phyloP scores from a whole-genome alignment of 768 basidiomycete species.

The Leccinum longicurvipes region DNA sequence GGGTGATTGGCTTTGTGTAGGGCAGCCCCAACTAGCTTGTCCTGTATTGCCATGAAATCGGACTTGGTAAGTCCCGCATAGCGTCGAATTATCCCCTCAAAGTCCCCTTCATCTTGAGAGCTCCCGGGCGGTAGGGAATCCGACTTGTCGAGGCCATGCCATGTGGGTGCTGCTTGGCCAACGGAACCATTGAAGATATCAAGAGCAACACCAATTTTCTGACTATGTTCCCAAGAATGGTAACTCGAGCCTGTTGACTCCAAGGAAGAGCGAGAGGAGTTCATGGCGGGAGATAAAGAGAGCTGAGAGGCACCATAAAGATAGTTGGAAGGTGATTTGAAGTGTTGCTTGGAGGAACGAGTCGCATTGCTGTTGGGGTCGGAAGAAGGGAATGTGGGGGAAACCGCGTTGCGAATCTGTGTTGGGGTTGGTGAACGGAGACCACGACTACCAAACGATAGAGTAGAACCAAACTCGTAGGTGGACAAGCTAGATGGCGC shows the following conservation, averaged over 20 bases:
- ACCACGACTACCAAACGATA: slow-evolving; percentile 37
- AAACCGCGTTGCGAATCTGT: slow-evolving; percentile 53
- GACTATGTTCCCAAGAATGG: slow-evolving; percentile 69
- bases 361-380: slow-evolving; percentile 39
- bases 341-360: slow-evolving; percentile 55
- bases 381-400: slow-evolving; percentile 37
- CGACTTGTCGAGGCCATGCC: slow-evolving; percentile 64
- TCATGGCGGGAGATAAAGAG: slow-evolving; percentile 66
- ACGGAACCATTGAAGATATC: slow-evolving; percentile 50
- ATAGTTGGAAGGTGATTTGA: slow-evolving; percentile 47
- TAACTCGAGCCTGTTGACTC: slow-evolving; percentile 83
- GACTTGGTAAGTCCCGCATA: slow-evolving; percentile 65
- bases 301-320: slow-evolving; percentile 52
- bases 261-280: slow-evolving; percentile 75
- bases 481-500: slow-evolving; percentile 49
- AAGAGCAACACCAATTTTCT: slow-evolving; percentile 50
- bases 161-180: slow-evolving; percentile 49
- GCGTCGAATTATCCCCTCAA: slow-evolving; percentile 63
- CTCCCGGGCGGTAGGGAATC: slow-evolving; percentile 47
- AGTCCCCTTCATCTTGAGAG: slow-evolving; percentile 52
- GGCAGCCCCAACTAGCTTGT: slow-evolving; percentile 66
- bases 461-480: slow-evolving; percentile 46
- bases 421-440: slow-evolving; percentile 69
- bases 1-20: slow-evolving; percentile 53
- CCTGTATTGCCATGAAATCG: slow-evolving; percentile 73